A percentile compares a stretch with the other conserved stretches of the same genome.
These are phyloP conservation scores for Erythrobasidium hasegawianum DNA, from an alignment of 1,284 basidiomycete species.

Conservation along the genomic window DNA sequence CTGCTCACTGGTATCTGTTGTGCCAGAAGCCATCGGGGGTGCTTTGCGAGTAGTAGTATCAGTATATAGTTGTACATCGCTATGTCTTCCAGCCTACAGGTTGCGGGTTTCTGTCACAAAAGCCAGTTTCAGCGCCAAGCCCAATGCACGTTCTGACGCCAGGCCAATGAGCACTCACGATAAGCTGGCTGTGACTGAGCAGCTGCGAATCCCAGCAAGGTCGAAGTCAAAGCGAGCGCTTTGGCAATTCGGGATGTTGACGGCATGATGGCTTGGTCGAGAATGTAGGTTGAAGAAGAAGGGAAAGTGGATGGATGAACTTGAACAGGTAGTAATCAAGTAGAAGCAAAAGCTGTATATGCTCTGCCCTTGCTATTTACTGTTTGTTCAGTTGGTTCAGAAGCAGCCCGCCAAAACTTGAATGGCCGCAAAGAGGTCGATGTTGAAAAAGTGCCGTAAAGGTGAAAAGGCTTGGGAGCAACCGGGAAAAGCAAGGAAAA, in stretches of 20 bases:
- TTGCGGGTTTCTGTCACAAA: background rate
- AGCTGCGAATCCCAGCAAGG: background rate
- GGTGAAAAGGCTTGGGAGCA: too few relatives aligned
- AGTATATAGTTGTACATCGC: too few relatives aligned
- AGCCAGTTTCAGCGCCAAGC: too few relatives aligned
- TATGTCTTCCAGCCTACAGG: background rate
- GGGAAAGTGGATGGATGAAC: background rate
- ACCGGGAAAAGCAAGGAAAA: too few relatives aligned
- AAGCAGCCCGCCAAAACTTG: too few relatives aligned
- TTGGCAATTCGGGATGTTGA: background rate
- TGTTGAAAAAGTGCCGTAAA: too few relatives aligned
- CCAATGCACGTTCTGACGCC: background rate
- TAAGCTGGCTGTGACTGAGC: background rate
- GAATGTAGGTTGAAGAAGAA: background rate
- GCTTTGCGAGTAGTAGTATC: background rate
- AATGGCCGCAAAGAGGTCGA: too few relatives aligned
- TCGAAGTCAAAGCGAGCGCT: background rate
- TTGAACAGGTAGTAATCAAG: too few relatives aligned
- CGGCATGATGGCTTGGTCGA: background rate
- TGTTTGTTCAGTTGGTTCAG: too few relatives aligned
- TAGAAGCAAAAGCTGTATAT: too few relatives aligned
- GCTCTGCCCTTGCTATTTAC: too few relatives aligned
- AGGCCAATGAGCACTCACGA: background rate
- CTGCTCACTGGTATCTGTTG: conserved; percentile 8
- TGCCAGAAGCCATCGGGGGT: conserved; percentile 2